Evolutionary conservation across 1,284 basidiomycete genomes (phyloP).

Genomic region (Malassezia equina): DNA sequence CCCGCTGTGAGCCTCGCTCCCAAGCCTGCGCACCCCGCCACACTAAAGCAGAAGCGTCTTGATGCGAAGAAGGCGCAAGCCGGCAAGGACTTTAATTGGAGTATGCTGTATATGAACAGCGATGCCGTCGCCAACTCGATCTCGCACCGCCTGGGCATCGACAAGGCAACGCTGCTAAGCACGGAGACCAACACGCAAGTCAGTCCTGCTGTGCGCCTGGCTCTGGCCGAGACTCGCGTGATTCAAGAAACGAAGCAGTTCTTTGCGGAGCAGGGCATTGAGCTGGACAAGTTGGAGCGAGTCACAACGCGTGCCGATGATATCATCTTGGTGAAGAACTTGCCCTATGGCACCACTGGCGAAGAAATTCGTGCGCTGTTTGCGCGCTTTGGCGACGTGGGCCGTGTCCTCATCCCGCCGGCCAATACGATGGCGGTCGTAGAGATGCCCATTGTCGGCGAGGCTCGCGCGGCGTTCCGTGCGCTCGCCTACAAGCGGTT

Average conservation of each 20-base stretch:
- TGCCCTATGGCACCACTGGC: conserved; percentile 76
- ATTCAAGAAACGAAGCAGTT: conserved; percentile 85
- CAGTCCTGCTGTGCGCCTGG: conserved; percentile 70
- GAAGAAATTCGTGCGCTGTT: conserved; percentile 71
- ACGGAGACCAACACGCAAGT: conserved; percentile 19
- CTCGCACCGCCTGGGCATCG: conserved; percentile 67
- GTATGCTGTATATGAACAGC: conserved; percentile 91
- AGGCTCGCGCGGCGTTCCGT: conserved; percentile 55
- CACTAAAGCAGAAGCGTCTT: conserved; percentile 55
- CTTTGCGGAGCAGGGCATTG: conserved; percentile 56
- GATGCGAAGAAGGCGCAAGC: conserved; percentile 63
- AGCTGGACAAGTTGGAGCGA: conserved; percentile 50
- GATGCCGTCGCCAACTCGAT: conserved; percentile 77
- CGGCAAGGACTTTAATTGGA: conserved; percentile 87
- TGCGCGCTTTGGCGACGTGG: conserved; percentile 64
- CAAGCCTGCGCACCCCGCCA: conserved; percentile 16
- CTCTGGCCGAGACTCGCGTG: conserved; percentile 88
- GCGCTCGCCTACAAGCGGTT: conserved; percentile 76
- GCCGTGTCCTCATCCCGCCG: conserved; percentile 72
- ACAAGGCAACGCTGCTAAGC: conserved; percentile 77
- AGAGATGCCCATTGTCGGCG: conserved; percentile 61
- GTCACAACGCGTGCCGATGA: conserved; percentile 53
- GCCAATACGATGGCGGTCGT: conserved; percentile 88
- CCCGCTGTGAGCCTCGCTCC: conserved; percentile 61
- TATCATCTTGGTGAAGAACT: conserved; percentile 86